Percentiles rank a stretch among this genome's conserved stretches.
Evolutionary conservation across 768 basidiomycete species (phyloP).

Genomic region (Russula foetens): DNA sequence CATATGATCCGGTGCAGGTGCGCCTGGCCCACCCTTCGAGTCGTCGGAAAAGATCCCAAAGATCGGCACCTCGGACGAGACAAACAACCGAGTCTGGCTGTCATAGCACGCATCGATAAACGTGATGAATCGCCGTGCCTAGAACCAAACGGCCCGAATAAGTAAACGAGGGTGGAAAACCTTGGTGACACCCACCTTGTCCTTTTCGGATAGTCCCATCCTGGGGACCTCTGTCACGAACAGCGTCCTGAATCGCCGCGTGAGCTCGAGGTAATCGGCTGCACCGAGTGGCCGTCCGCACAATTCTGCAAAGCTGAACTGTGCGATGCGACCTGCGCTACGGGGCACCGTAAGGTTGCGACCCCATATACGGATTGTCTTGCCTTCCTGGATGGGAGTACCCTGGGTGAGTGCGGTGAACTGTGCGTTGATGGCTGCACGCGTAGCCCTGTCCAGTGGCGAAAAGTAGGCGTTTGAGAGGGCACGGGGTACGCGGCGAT

Average conservation of each 20-base stretch:
- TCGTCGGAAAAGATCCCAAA: slow-evolving; percentile 85
- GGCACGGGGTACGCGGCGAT: slow-evolving; percentile 86
- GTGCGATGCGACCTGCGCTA: slow-evolving; percentile 71
- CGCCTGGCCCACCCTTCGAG: slow-evolving; percentile 26
- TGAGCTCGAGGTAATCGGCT: slow-evolving; percentile 93
- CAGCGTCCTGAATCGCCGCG: slow-evolving; percentile 77
- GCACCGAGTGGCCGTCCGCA: slow-evolving; percentile 89
- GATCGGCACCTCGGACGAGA: slow-evolving; percentile 89
- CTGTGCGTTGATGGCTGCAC: slow-evolving; percentile 71
- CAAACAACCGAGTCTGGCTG: slow-evolving; percentile 88
- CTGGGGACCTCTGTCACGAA: slow-evolving; percentile 85
- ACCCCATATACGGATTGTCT: slow-evolving; percentile 83
- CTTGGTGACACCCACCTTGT: slow-evolving; percentile 46
- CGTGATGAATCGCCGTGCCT: slow-evolving; percentile 94
- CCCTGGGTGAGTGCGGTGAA: slow-evolving; percentile 63
- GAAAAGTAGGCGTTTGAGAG: slow-evolving; percentile 92
- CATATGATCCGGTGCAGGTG: slow-evolving; percentile 72
- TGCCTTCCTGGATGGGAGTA: slow-evolving; percentile 49
- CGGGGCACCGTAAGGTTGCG: slow-evolving; percentile 72
- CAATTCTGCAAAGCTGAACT: slow-evolving; percentile 78
- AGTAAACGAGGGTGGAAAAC: background rate
- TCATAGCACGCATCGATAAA: slow-evolving; percentile 97
- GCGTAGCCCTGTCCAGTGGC: slow-evolving; percentile 61
- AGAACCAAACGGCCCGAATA: background rate
- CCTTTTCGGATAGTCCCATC: slow-evolving; percentile 82